Conservation (phyloP, 441 rosid species). For the Erodium texanum region DNA sequence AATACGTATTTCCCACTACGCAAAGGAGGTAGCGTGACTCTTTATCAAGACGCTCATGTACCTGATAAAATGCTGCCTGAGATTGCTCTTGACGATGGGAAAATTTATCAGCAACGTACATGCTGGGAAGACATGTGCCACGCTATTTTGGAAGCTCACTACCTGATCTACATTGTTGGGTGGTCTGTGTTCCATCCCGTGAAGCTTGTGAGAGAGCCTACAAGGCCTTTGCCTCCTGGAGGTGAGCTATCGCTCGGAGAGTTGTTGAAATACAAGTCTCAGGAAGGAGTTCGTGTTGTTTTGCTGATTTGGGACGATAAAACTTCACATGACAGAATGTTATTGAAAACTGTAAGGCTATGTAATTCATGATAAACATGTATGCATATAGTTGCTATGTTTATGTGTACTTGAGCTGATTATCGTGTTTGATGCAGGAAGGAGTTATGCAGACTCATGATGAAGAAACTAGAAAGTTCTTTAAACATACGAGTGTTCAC, state of each 20-base stretch:
- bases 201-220: slow-evolving; percentile 51
- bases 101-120: slow-evolving; percentile 66
- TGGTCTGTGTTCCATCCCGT: slow-evolving; percentile 98
- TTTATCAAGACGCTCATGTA: slow-evolving; percentile 95
- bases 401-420: no score
- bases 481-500: no score
- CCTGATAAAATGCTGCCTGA: slow-evolving; percentile 72
- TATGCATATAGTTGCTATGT: no score
- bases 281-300: slow-evolving; percentile 64
- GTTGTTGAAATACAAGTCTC: slow-evolving; percentile 51
- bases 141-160: slow-evolving; percentile 70
- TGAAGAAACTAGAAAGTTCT: no score
- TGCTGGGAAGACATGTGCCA: slow-evolving; percentile 89
- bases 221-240: slow-evolving; percentile 6
- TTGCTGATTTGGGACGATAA: slow-evolving; percentile 75
- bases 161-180: slow-evolving; percentile 77
- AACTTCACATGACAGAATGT: slow-evolving; percentile 44
- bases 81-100: slow-evolving; percentile 51
- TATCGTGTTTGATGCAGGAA: no score
- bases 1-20: slow-evolving; percentile 93
- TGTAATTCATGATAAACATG: no score
- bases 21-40: slow-evolving; percentile 71
- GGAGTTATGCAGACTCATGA: no score
- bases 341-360: slow-evolving; percentile 39
- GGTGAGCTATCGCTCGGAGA: slow-evolving; percentile 32